Base-by-base conservation (phyloP, 257 asterid genomes). In the Petunia axillaris region DNA sequence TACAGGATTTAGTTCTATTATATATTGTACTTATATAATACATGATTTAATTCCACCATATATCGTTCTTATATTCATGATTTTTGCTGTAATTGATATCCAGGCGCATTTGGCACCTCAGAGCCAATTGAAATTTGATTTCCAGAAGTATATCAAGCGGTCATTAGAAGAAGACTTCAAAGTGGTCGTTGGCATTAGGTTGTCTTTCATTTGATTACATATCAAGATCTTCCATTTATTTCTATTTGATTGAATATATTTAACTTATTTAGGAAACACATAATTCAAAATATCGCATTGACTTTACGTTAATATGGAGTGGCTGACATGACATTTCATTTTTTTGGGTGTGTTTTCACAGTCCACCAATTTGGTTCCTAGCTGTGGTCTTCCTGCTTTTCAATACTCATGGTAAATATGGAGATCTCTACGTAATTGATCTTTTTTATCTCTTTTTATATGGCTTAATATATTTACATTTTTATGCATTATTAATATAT, bases 161-260 rank as follows among this genome's bases (percentile, higher is more conserved):
- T 95, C 99, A 50, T 87, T 95, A n/a, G 99, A 95, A 76, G 94
- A 93, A 83, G 99, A 95, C 79, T 95, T 95, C 89, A 95, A 90
- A 87, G 97, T 92, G n/a, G 98, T 95, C 1, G 99, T 95, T 39
- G 96, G 99, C 55, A 95, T 95, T n/a, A 95, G 99, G 99, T 95
- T 44, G 5, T 84, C 2, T 50, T 13, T 70, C 3, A 7, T 66
- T 66, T 3, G 5, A 50, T 8, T 4, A 6, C 8, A 6, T 35
- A 2, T 41, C 3, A 0, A 25, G 4, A 4, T 73, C 46, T 40
- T 8, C 1, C 44, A 41, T n/a, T 65, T 14, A 48, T 4, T 48
- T 36, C 7, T 37, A 43, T 11, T 52, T 73, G 6, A 2, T 7
- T 37, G 9, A 40, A 4, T n/a, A 1, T 10, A 36, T 39, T 70